Evolutionary conservation across 768 basidiomycete species (phyloP).

Genomic region (Infundibulicybe gibba): DNA sequence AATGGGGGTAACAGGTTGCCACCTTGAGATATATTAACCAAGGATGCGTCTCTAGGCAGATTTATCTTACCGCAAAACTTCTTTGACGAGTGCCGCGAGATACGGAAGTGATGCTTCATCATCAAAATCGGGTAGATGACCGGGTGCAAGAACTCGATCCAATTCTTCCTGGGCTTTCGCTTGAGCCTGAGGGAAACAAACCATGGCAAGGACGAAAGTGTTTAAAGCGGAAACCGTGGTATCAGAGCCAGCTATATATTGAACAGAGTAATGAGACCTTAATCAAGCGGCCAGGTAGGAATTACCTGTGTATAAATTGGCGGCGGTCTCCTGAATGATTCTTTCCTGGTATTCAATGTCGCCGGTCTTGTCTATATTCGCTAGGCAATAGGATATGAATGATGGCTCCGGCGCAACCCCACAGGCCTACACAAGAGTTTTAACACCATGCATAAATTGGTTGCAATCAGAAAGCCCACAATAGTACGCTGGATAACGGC

Average conservation of each 20-base stretch:
- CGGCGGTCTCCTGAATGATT: constrained; percentile 17
- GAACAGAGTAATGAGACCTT: constrained; percentile 8
- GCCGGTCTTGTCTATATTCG: constrained; percentile 9
- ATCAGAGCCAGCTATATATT: constrained; percentile 66
- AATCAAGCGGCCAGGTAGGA: too few relatives aligned
- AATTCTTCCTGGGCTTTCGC: constrained; percentile 49
- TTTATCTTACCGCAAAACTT: too few relatives aligned
- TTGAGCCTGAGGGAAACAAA: constrained; percentile 51
- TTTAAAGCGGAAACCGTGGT: constrained; percentile 62
- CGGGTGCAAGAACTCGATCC: constrained; percentile 20
- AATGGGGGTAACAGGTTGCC: too few relatives aligned
- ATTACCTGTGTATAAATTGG: constrained; percentile 20
- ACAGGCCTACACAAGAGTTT: constrained; percentile 8
- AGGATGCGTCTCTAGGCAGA: too few relatives aligned
- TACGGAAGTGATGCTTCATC: too few relatives aligned
- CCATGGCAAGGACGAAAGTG: constrained; percentile 52
- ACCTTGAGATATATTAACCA: too few relatives aligned
- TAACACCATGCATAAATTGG: neutral
- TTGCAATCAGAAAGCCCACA: constrained; percentile 11
- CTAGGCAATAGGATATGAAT: constrained; percentile 13
- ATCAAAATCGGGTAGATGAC: too few relatives aligned
- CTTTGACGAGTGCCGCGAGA: too few relatives aligned
- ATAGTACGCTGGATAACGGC: constrained; percentile 18
- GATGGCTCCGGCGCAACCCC: constrained; percentile 17
- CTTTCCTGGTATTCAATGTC: constrained; percentile 13